Evolutionary conservation across 1,139 yeast genomes (phyloP).

Genomic region (Geotrichum reessii): DNA sequence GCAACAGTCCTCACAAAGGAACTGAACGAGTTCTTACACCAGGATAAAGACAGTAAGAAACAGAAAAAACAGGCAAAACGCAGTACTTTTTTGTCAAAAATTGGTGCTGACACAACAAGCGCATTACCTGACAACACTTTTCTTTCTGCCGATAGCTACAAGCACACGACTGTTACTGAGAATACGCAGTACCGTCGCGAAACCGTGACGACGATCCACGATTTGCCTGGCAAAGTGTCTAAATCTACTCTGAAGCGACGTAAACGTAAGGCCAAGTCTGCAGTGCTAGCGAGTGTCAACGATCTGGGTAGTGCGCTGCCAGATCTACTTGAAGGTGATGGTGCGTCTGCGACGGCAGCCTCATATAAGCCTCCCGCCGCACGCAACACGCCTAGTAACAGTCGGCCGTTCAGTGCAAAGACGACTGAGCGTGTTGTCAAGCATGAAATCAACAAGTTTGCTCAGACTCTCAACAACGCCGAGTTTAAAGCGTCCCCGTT

Average conservation of each 20-base stretch:
- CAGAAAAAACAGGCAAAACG: slow-evolving; percentile 28
- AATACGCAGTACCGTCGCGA: slow-evolving; percentile 9
- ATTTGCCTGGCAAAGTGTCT: slow-evolving; percentile 20
- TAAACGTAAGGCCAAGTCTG: slow-evolving; percentile 28
- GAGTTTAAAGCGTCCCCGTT: slow-evolving; percentile 29
- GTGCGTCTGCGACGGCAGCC: slow-evolving; percentile 13
- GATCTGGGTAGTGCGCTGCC: slow-evolving; percentile 33
- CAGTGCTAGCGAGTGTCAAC: slow-evolving; percentile 31
- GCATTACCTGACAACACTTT: slow-evolving; percentile 4
- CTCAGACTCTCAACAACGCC: slow-evolving; percentile 24
- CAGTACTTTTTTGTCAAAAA: slow-evolving; percentile 20
- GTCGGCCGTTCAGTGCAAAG: slow-evolving; percentile 29
- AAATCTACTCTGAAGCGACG: slow-evolving; percentile 29
- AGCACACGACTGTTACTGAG: slow-evolving; percentile 18
- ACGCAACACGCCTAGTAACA: slow-evolving; percentile 20
- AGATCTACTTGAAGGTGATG: slow-evolving; percentile 19
- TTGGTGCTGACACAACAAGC: slow-evolving; percentile 16
- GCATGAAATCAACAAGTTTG: slow-evolving; percentile 31
- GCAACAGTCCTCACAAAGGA: slow-evolving; percentile 19
- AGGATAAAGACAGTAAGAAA: slow-evolving; percentile 28
- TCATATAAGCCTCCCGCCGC: slow-evolving; percentile 19
- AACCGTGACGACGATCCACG: slow-evolving; percentile 20
- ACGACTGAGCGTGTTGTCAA: slow-evolving; percentile 32
- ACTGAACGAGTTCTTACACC: slow-evolving; percentile 26
- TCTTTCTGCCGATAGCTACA: slow-evolving; percentile 16